phyloP scores from a whole-genome alignment of 768 basidiomycete species.

The Mycena latifolia region DNA sequence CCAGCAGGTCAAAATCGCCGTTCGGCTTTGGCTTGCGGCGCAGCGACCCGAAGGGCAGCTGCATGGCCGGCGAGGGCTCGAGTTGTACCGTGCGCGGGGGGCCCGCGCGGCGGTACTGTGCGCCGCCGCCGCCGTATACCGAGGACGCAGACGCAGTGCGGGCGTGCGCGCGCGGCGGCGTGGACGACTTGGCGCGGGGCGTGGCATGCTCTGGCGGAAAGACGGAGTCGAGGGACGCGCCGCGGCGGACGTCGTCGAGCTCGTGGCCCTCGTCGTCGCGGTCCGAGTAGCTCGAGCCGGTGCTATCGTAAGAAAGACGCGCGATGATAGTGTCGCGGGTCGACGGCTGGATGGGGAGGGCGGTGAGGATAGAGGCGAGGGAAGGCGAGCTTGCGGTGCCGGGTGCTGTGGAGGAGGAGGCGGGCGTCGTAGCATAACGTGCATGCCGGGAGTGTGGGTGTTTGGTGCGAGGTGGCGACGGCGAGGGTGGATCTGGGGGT shows the following conservation, averaged over 20 bases:
- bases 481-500: constrained; percentile 32
- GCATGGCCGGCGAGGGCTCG: constrained; percentile 68
- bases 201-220: constrained; percentile 33
- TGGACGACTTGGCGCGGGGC: constrained; percentile 14
- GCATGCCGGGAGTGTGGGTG: constrained; percentile 31
- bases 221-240: constrained; percentile 42
- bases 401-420: constrained; percentile 12
- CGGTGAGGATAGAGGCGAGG: constrained; percentile 57
- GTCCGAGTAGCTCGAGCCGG: constrained; percentile 52
- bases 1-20: constrained; percentile 34
- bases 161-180: constrained; percentile 20
- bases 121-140: constrained; percentile 21
- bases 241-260: constrained; percentile 51
- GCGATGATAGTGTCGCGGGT: constrained; percentile 67
- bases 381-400: constrained; percentile 41
- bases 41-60: constrained; percentile 51
- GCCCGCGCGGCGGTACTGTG: constrained; percentile 31
- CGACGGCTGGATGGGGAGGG: constrained; percentile 64
- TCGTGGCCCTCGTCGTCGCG: constrained; percentile 56
- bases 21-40: constrained; percentile 19
- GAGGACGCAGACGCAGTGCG: constrained; percentile 31
- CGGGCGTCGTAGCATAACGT: constrained; percentile 35
- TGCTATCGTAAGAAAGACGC: constrained; percentile 66
- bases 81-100: constrained; percentile 61
- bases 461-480: constrained; percentile 28